phyloP scores from a whole-genome alignment of 306 rosid genomes.

The Luffa acutangula region DNA sequence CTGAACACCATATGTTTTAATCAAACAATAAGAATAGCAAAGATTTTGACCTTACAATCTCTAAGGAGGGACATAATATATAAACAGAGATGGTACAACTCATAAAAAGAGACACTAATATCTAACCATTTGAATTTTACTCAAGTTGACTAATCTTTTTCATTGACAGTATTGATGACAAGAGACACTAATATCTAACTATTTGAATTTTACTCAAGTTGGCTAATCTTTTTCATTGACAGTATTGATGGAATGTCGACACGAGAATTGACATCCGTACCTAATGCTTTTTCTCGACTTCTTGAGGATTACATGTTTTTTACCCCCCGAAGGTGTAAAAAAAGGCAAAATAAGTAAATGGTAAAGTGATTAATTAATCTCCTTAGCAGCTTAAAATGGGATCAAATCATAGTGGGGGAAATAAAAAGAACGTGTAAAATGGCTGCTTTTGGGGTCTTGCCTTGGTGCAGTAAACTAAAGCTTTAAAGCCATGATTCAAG shows the following conservation, averaged over 20 bases:
- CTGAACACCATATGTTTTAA: no score
- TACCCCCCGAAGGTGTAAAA: not conserved
- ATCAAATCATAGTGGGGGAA: not conserved
- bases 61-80: not conserved
- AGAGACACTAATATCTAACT: no score
- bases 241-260: no score
- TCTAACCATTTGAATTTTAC: no score
- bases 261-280: not conserved
- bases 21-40: no score
- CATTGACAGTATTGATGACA: no score
- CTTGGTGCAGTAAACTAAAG: not conserved
- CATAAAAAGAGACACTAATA: not conserved
- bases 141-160: no score
- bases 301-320: not conserved
- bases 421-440: not conserved
- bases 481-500: not conserved
- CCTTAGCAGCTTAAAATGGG: not conserved
- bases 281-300: not conserved
- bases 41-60: no score
- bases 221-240: no score
- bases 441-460: not conserved
- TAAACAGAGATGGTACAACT: not conserved
- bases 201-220: no score
- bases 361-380: not conserved
- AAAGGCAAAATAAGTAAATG: not conserved